phyloP scores from a whole-genome alignment of 129 eudicot species.

The Erigeron canadensis region DNA sequence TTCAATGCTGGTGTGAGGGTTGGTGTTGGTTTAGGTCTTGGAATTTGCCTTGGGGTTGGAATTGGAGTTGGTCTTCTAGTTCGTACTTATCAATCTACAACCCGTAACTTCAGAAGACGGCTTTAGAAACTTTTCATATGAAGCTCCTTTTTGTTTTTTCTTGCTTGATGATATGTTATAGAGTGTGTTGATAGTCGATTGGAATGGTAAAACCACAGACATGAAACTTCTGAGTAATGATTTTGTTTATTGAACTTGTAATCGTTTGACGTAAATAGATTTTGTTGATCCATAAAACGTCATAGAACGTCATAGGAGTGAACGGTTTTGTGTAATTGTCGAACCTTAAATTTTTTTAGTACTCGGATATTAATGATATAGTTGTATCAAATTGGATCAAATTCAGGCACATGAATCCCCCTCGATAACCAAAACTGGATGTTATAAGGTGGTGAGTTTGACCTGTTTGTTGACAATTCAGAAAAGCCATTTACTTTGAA shows the following conservation, averaged over 20 bases:
- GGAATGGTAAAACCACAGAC: slow-evolving; percentile 24
- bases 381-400: neutral
- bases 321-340: slow-evolving; percentile 30
- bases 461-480: too few relatives aligned
- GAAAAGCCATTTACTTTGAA: too few relatives aligned
- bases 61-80: slow-evolving; percentile 83
- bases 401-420: neutral
- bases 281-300: slow-evolving; percentile 17
- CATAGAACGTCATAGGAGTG: slow-evolving; percentile 4
- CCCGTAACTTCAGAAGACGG: slow-evolving; percentile 64
- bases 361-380: neutral
- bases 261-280: slow-evolving; percentile 24
- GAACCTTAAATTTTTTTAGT: neutral
- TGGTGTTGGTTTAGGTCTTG: slow-evolving; percentile 87
- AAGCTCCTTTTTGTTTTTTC: neutral
- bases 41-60: slow-evolving; percentile 79
- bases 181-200: slow-evolving; percentile 35
- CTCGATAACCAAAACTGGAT: neutral
- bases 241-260: slow-evolving; percentile 11
- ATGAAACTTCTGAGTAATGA: neutral
- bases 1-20: slow-evolving; percentile 89
- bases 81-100: slow-evolving; percentile 75
- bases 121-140: slow-evolving; percentile 38
- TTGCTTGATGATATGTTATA: slow-evolving; percentile 23
- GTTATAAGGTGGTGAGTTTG: too few relatives aligned